phyloP scores from a whole-genome alignment of 345 rosid genomes.

The Acer campestre region DNA sequence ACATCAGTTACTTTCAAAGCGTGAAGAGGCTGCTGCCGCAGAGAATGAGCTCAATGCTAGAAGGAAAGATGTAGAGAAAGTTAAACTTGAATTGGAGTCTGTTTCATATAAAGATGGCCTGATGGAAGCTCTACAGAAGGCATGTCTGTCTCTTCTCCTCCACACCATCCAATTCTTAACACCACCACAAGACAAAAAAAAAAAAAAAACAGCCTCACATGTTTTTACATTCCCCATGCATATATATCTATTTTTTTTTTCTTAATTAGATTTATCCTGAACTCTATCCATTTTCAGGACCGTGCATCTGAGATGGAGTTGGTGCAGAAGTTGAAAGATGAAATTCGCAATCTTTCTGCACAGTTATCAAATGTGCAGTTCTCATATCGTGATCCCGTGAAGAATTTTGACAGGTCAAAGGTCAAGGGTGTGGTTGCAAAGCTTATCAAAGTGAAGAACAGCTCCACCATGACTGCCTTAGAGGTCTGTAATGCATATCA shows the following conservation, averaged over 20 bases:
- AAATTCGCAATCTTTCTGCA: slow-evolving; percentile 68
- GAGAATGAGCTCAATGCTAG: no score
- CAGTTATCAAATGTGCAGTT: slow-evolving; percentile 85
- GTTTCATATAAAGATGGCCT: no score
- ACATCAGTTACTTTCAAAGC: no score
- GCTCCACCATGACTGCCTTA: slow-evolving; percentile 82
- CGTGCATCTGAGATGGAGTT: slow-evolving; percentile 65
- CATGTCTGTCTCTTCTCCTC: no score
- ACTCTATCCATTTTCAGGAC: slow-evolving; percentile 50
- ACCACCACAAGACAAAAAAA: no score
- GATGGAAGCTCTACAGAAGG: no score
- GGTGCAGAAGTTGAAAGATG: slow-evolving; percentile 80
- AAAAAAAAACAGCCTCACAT: background rate
- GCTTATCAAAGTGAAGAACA: slow-evolving; percentile 84
- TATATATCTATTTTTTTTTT: background rate
- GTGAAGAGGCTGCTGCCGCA: no score
- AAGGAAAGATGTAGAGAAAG: no score
- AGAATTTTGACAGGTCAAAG: slow-evolving; percentile 83
- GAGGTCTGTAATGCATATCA: slow-evolving; percentile 56
- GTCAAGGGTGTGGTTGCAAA: slow-evolving; percentile 98
- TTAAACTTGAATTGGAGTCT: no score
- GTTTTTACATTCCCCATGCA: no score
- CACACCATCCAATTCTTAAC: no score
- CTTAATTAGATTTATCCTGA: slow-evolving; percentile 6
- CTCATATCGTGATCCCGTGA: slow-evolving; percentile 78